These are phyloP conservation scores for Calendula officinalis DNA, from an alignment of 129 eudicot species.

Conservation along the genomic window DNA sequence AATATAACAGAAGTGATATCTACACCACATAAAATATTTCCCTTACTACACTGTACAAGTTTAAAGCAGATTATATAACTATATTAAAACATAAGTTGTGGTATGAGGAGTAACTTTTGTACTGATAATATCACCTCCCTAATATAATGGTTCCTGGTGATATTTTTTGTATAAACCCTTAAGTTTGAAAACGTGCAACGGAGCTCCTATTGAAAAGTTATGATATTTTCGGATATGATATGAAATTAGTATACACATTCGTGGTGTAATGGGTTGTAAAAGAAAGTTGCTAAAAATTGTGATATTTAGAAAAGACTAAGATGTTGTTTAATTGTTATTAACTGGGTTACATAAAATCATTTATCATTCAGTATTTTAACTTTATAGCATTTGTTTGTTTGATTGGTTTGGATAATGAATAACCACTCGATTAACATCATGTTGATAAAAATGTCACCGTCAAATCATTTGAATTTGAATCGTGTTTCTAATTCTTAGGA, in stretches of 20 bases:
- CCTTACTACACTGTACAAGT: too few relatives aligned
- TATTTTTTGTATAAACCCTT: neutral
- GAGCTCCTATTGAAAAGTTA: too few relatives aligned
- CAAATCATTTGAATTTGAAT: slow-evolving; percentile 22
- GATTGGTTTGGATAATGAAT: neutral
- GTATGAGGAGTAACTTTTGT: too few relatives aligned
- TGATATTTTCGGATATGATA: neutral
- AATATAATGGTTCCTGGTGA: neutral
- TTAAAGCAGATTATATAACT: too few relatives aligned
- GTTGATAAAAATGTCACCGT: slow-evolving; percentile 16
- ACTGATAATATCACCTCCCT: too few relatives aligned
- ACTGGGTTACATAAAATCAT: neutral
- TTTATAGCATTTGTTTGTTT: slow-evolving; percentile 1
- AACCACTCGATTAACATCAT: neutral
- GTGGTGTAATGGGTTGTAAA: neutral
- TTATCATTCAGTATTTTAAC: neutral
- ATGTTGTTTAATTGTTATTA: neutral
- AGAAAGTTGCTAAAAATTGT: too few relatives aligned
- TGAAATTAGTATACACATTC: neutral
- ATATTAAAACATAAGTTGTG: too few relatives aligned
- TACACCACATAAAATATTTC: too few relatives aligned
- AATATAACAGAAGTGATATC: too few relatives aligned
- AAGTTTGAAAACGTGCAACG: too few relatives aligned
- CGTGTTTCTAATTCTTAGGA: neutral
- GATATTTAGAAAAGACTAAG: neutral